A percentile compares a stretch with the other conserved stretches of the same genome.
Conservation (phyloP, 305 asterid species). For the Fraxinus dipetala region DNA sequence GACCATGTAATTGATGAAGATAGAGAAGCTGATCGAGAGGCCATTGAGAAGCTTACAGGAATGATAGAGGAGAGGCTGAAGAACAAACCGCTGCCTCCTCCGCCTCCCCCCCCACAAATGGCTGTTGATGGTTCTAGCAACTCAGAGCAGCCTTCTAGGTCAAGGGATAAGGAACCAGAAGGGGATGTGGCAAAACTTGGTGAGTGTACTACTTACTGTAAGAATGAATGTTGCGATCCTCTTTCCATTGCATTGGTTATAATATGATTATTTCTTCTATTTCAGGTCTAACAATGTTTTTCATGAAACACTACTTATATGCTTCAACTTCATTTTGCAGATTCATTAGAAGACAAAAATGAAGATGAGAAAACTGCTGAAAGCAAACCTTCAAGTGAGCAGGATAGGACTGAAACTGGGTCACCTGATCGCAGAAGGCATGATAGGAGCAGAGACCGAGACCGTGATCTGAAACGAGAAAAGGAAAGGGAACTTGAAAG, state of each 20-base stretch:
- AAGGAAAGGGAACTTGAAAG: slow-evolving; percentile 94
- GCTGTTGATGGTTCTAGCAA: slow-evolving; percentile 49
- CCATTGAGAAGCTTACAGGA: slow-evolving; percentile 60
- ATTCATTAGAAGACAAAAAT: slow-evolving; percentile 55
- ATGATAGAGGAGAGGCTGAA: slow-evolving; percentile 89
- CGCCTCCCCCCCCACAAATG: slow-evolving; percentile 56
- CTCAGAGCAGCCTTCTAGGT: slow-evolving; percentile 58
- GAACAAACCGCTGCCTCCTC: slow-evolving; percentile 89
- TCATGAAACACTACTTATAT: slow-evolving; percentile 20
- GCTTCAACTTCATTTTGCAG: slow-evolving; percentile 34
- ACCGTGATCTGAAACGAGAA: slow-evolving; percentile 68
- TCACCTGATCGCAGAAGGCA: slow-evolving; percentile 87
- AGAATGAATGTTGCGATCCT: neutral
- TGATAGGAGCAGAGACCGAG: slow-evolving; percentile 80
- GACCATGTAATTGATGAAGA: slow-evolving; percentile 83
- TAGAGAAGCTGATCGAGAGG: slow-evolving; percentile 66
- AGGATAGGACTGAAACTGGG: slow-evolving; percentile 59
- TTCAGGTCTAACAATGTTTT: slow-evolving; percentile 11
- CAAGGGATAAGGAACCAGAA: slow-evolving; percentile 66
- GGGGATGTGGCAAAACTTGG: slow-evolving; percentile 52
- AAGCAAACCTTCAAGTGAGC: slow-evolving; percentile 62
- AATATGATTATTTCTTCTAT: neutral
- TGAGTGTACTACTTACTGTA: slow-evolving; percentile 27
- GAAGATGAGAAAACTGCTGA: slow-evolving; percentile 74
- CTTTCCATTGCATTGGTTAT: neutral